Conservation (phyloP, 306 rosid species). For the Malus fusca region DNA sequence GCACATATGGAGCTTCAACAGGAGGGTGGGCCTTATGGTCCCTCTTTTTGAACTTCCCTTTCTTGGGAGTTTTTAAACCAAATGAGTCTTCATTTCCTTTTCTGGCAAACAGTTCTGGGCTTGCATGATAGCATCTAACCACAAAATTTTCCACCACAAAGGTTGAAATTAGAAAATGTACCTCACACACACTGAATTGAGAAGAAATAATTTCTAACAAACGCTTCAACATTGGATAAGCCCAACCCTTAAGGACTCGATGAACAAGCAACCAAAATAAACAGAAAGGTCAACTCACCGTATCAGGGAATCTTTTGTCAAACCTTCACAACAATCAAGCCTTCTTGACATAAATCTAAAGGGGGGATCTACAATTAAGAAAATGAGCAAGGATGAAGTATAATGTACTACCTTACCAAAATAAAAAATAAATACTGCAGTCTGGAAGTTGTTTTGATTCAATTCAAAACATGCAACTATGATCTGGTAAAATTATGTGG, state of each 20-base stretch:
- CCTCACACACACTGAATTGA: not conserved
- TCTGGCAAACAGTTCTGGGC: slow-evolving; percentile 40
- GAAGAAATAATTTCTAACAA: not conserved
- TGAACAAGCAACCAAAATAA: not conserved
- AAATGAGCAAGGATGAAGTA: slow-evolving; percentile 9
- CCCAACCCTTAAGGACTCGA: not conserved
- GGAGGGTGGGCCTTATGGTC: slow-evolving; percentile 53
- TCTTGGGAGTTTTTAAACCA: slow-evolving; percentile 57
- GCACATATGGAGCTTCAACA: slow-evolving; percentile 69
- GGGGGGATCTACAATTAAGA: slow-evolving; percentile 35
- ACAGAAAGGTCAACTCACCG: slow-evolving; percentile 37
- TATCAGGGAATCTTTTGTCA: slow-evolving; percentile 30
- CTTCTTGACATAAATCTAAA: slow-evolving; percentile 12
- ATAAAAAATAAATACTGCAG: not conserved
- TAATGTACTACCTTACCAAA: not conserved
- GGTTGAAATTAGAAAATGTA: not conserved
- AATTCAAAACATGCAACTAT: not conserved
- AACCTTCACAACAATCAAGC: slow-evolving; percentile 25
- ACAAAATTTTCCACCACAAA: not conserved
- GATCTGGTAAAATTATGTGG: not conserved
- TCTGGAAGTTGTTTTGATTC: not conserved
- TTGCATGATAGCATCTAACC: slow-evolving; percentile 63
- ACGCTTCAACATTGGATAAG: not conserved
- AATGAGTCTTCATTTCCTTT: slow-evolving; percentile 33
- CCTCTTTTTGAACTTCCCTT: slow-evolving; percentile 52